Evolutionary conservation across 129 eudicot genomes (phyloP).

Genomic region (Kitagawia praeruptora): DNA sequence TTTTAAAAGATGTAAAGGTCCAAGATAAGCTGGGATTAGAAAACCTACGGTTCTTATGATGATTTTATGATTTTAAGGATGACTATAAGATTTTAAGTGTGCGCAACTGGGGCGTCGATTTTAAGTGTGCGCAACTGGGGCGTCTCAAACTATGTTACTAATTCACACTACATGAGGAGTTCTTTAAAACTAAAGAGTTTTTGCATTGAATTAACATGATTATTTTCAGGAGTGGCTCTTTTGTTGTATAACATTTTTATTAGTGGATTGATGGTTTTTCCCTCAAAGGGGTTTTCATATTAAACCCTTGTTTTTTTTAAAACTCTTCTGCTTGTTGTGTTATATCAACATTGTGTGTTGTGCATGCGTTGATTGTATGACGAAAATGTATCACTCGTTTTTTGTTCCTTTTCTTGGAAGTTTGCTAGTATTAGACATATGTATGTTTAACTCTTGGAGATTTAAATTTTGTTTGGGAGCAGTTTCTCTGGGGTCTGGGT

Average conservation of each 20-base stretch:
- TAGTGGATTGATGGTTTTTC: neutral
- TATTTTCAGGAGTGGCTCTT: neutral
- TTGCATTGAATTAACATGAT: too few species aligned
- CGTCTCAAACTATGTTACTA: neutral
- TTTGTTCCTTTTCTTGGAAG: neutral
- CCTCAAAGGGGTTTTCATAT: too few species aligned
- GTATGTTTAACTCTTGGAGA: neutral
- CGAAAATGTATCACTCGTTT: neutral
- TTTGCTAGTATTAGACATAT: neutral
- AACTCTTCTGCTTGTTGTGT: neutral
- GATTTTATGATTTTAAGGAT: neutral
- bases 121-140: neutral
- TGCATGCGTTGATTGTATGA: neutral
- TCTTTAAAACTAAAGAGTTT: too few species aligned
- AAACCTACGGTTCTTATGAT: too few species aligned
- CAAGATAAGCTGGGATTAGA: neutral
- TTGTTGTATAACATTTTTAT: too few species aligned
- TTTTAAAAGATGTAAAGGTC: neutral
- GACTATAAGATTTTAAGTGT: neutral
- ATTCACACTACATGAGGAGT: neutral
- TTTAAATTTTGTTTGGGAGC: constrained; percentile 16
- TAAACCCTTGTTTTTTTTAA: too few species aligned
- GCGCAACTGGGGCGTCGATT: neutral
- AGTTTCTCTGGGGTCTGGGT: constrained; percentile 97
- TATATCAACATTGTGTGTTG: neutral